Evolutionary conservation across 2,329 filamentous ascomycete species (phyloP), one percentile per base, ranked within the genome.

Genomic region (Phaeoacremonium minimum): DNA sequence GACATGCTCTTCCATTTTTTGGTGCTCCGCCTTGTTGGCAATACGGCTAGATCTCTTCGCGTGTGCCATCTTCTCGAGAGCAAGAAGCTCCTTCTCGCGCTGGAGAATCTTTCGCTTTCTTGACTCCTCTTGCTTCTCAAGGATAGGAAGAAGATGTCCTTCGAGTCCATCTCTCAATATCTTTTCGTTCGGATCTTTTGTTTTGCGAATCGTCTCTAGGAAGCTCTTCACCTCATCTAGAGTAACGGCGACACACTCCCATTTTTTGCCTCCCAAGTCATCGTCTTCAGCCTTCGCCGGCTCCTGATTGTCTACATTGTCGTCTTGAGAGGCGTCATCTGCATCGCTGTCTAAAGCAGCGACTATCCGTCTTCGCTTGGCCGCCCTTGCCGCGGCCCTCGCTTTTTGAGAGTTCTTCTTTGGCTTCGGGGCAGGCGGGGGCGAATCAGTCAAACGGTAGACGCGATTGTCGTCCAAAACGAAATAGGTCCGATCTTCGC

Each of bases 1-100:
- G 14, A 72, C 73, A 47, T 85, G 76, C 41, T 87, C 81, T 32
- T 91, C 81, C 42, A 84, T 71, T 48, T 79, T 83, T 52, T 89
- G 85, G 45, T 80, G 83, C 55, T 96, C 89, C 20, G 80, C 68
- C 55, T 88, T 94, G 46, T 77, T 76, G 14, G 91, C 90, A 47
- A 98, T 79, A 44, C 93, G 80, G 51, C 87, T 95, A 1, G 93
- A 98, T 44, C 93, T 75, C 64, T 98, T 98, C 4, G 93, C 91
- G 38, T 84, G 87, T n/a, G 88, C 88, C 64, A 97, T 75, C 56
- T 93, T 91, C 49, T 91, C 83, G 46, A 95, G 61, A 47, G 81
- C 88, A 35, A 88, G 69, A 15, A 95, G 62, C 51, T 97, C 91
- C 44, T 83, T 87, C 55, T 94, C 79, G 49, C 84, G 71, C 43